Evolutionary conservation across 2,329 filamentous ascomycete genomes (phyloP).

Genomic region (Ceratocystis albifundus): DNA sequence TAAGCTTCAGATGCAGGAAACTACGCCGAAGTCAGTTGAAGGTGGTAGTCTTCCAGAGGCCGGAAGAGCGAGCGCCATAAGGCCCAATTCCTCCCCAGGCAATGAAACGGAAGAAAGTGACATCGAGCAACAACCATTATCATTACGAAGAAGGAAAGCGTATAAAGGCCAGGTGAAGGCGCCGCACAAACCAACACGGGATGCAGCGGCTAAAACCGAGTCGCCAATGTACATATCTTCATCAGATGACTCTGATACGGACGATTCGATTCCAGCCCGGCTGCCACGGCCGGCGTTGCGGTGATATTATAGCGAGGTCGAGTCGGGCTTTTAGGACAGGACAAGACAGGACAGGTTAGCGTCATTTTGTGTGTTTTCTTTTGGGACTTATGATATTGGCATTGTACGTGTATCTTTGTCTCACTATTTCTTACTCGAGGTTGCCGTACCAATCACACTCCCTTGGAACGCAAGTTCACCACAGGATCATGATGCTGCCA

Average conservation of each 20-base stretch:
- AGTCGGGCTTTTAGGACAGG: neutral
- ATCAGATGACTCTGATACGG: slow-evolving; percentile 26
- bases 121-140: too few species aligned
- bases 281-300: slow-evolving; percentile 15
- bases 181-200: too few species aligned
- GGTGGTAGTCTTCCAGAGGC: too few species aligned
- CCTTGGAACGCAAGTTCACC: neutral
- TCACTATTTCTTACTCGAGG: too few species aligned
- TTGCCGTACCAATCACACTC: neutral
- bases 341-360: neutral
- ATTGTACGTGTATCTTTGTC: neutral
- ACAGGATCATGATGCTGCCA: neutral
- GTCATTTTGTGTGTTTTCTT: neutral
- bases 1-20: too few species aligned
- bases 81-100: too few species aligned
- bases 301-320: neutral
- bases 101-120: too few species aligned
- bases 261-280: slow-evolving; percentile 27
- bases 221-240: slow-evolving; percentile 19
- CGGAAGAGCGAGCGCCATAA: too few species aligned
- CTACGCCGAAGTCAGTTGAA: too few species aligned
- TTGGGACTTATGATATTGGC: neutral
- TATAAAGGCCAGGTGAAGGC: too few species aligned
- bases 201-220: neutral
- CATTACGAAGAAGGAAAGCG: too few species aligned